Base-by-base conservation (phyloP, 257 asterid genomes). In the Osmanthus fragrans region DNA sequence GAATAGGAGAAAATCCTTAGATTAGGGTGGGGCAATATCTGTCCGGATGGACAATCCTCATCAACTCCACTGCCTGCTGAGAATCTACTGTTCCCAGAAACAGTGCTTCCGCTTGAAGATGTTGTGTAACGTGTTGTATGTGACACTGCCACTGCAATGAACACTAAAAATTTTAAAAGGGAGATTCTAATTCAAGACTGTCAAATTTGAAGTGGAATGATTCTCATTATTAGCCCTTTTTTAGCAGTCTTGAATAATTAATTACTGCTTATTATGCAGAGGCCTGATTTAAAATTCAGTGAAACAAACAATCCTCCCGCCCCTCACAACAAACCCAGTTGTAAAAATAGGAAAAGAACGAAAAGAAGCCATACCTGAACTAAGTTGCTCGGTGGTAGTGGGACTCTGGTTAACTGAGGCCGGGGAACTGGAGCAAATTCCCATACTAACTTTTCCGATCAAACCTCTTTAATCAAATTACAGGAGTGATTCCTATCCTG, bases 1-100 rank as follows among this genome's bases (percentile, higher is more conserved):
- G 84, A 60, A 56, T 86, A 86, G 13, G 90, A 66, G 87, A 93
- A 93, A 47, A 84, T 71, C 86, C 90, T 87, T 74, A 91, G 76
- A 84, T 82, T 91, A 9, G 97, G 90, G 25, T 85, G 86, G 25
- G 93, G 79, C 33, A 91, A 74, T 85, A 90, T 87, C 75, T 86
- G 88, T 7, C 88, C 85, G 68, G 72, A 73, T 4, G 83, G 78
- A 45, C 77, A 74, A 13, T 64, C 68, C 9, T 33, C 85, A 6
- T 79, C 81, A 23, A 45, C 71, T 8, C 82, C 88, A 42, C 81
- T 80, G 19, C 74, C 79, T 3, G 82, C 82, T 0, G 86, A 87
- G 72, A 82, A 75, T 49, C 77, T 72, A 81, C 91, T 85, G 36
- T 42, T 79, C 77, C 80, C 74, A 4, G 85, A 83, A 42, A 67